Conservation (phyloP, 1,284 basidiomycete genomes). For the Ganoderma meredithae region DNA sequence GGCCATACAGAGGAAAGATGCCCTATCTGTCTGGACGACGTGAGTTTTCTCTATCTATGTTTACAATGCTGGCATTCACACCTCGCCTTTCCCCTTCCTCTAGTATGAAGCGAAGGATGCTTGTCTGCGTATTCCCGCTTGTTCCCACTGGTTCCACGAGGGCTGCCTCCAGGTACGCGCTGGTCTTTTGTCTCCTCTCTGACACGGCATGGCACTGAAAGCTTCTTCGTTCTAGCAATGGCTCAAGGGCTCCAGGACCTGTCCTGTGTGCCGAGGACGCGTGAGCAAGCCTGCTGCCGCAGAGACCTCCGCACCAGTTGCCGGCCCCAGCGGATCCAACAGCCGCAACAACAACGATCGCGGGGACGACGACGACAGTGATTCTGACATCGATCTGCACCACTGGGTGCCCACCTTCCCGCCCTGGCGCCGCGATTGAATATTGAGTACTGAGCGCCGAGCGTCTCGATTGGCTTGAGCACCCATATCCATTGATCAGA, state of each 20-base stretch:
- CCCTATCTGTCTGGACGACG: conserved; percentile 83
- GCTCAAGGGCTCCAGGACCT: conserved; percentile 40
- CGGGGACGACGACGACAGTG: conserved; percentile 25
- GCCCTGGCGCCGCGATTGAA: conserved; percentile 28
- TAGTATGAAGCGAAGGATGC: conserved; percentile 68
- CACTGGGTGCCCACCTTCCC: conserved; percentile 21
- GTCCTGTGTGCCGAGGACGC: conserved; percentile 39
- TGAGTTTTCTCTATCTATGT: conserved; percentile 46
- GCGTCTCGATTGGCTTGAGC: not conserved
- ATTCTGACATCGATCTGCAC: conserved; percentile 2
- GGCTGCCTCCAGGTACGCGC: conserved; percentile 69
- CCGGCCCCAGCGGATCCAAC: conserved; percentile 20
- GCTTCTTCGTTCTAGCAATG: conserved; percentile 34
- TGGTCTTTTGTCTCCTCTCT: not conserved
- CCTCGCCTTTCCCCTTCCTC: conserved; percentile 3
- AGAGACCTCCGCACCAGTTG: conserved; percentile 13
- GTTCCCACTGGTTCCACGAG: conserved; percentile 79
- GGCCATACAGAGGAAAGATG: conserved; percentile 72
- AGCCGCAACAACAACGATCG: conserved; percentile 11
- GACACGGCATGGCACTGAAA: not conserved
- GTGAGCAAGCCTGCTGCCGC: conserved; percentile 21
- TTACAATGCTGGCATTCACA: conserved; percentile 22
- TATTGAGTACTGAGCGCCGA: not conserved
- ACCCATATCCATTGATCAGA: not conserved
- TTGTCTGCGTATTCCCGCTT: conserved; percentile 69